phyloP scores from a whole-genome alignment of 2,329 filamentous ascomycete species.

The Pyrenophora seminiperda region DNA sequence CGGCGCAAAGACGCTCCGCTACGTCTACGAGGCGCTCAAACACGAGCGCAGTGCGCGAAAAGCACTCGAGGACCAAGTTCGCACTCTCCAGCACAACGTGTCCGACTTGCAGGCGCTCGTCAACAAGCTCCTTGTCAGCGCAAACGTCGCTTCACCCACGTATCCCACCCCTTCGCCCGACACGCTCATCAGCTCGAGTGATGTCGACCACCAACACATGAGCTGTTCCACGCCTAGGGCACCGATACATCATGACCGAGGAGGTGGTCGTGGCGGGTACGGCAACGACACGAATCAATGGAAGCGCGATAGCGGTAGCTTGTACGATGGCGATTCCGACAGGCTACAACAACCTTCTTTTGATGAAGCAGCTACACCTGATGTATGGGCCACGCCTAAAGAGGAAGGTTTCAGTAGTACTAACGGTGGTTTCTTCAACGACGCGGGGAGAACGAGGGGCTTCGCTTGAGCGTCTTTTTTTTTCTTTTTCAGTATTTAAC shows the following conservation, averaged over 20 bases:
- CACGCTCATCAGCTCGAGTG: conserved; percentile 26
- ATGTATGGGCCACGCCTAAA: conserved; percentile 46
- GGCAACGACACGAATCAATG: not conserved
- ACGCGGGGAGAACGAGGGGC: conserved; percentile 1
- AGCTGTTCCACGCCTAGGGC: conserved; percentile 33
- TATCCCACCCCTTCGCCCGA: conserved; percentile 46
- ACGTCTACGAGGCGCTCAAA: conserved; percentile 33
- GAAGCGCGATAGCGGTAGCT: conserved; percentile 13
- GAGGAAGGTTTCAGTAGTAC: conserved; percentile 40
- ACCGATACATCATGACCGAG: conserved; percentile 5
- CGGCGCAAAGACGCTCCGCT: conserved; percentile 19
- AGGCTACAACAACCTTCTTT: conserved; percentile 16
- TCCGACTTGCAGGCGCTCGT: conserved; percentile 38
- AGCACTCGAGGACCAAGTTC: conserved; percentile 41
- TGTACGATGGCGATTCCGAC: conserved; percentile 10
- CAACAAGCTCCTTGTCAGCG: conserved; percentile 31
- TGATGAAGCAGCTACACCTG: conserved; percentile 38
- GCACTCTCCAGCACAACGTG: conserved; percentile 39
- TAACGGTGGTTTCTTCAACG: conserved; percentile 30
- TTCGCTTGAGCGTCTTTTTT: conserved; percentile 9
- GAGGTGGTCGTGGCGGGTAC: not conserved
- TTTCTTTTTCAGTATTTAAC: too few species aligned
- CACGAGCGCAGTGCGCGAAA: conserved; percentile 43
- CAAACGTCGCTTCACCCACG: conserved; percentile 23
- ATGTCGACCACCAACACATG: conserved; percentile 33